Base-by-base conservation (phyloP, 2,329 filamentous ascomycete genomes). In the Alternaria gaisen region DNA sequence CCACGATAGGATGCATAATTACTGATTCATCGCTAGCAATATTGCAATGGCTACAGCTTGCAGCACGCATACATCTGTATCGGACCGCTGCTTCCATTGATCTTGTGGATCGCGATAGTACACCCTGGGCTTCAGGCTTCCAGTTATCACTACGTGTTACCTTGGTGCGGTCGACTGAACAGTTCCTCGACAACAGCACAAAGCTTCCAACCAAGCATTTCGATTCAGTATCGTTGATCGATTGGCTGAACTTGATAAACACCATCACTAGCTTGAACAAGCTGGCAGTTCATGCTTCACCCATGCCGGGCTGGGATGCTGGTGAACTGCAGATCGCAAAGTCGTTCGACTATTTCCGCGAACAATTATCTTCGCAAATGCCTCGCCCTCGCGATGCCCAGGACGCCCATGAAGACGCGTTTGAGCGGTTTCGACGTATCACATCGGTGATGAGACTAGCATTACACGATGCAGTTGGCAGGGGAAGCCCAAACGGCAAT, bases 71-170 rank as follows among this genome's bases (percentile, higher is more conserved):
- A 40, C 65, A 72, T 41, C 52, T 77, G 1, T 75, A 76, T 61
- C 71, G 69, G 42, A 69, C 60, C 5, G 68, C 72, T 12, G 66
- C 69, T 26, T 65, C 71, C 5, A 55, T 75, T n/a, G 73, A 77
- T 6, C 48, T 77, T 18, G 30, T 54, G 24, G 73, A 77, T 56
- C 67, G 70, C 48, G 74, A 77, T 18, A 72, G 55, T 51, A 68
- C 66, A 6, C 65, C 73, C 14, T 77, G 74, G 73, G 73, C 73
- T 14, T 69, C 73, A 8, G 75, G 75, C 1, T 78, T 76, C 28
- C 73, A 76, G n/a, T 69, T 78, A 22, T 76, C 74, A 3, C 58
- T 76, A n/a, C 74, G 74, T 22, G 69, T 78, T 5, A 69, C 70
- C 18, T 68, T 67, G 30, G 68, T 78, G 7, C 74, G 72, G 4